phyloP scores from a whole-genome alignment of 345 rosid species.

The Euphorbia lathyris region DNA sequence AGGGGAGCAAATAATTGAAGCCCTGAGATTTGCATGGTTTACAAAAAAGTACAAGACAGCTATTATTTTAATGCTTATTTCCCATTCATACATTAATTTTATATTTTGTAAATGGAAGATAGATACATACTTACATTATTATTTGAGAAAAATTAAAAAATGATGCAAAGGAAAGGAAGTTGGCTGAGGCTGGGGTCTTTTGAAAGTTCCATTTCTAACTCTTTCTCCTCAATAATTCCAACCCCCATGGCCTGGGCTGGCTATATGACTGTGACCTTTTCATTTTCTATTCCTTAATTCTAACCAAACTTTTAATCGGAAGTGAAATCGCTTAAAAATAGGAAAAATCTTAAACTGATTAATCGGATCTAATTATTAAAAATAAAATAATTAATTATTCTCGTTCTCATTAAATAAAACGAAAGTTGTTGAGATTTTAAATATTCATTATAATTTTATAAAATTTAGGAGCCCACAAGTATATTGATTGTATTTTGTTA shows the following conservation, averaged over 20 bases:
- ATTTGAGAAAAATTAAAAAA: background rate
- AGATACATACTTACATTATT: no score
- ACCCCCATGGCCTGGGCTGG: background rate
- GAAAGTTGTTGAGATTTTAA: no score
- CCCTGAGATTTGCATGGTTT: constrained; percentile 13
- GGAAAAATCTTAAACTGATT: no score
- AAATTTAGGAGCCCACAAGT: no score
- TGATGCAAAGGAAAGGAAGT: constrained; percentile 12
- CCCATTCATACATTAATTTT: constrained; percentile 13
- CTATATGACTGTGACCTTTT: background rate
- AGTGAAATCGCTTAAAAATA: no score
- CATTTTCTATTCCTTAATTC: no score
- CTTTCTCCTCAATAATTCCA: constrained; percentile 46
- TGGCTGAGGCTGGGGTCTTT: constrained; percentile 9
- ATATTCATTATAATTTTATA: no score
- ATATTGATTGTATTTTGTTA: no score
- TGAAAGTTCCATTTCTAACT: constrained; percentile 43
- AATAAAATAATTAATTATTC: no score
- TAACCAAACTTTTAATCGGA: no score
- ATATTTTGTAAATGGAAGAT: constrained; percentile 14
- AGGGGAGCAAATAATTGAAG: constrained; percentile 27
- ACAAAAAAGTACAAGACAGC: background rate
- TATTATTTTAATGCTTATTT: constrained; percentile 17
- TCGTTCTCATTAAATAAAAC: no score
- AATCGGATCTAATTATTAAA: no score